phyloP scores from a whole-genome alignment of 116 monocot genomes.

The Cymodocea nodosa region DNA sequence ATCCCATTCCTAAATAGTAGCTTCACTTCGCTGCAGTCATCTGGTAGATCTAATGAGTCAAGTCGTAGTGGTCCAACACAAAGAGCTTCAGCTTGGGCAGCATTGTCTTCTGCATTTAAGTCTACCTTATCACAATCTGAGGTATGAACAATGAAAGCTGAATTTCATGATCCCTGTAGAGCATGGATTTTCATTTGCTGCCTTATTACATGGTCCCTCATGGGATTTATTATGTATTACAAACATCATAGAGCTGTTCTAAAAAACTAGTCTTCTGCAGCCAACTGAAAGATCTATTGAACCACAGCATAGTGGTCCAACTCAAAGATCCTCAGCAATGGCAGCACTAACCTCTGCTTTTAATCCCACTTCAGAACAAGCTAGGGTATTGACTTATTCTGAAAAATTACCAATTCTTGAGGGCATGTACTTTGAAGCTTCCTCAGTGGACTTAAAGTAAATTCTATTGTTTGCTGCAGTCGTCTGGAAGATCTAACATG shows the following conservation, averaged over 20 bases:
- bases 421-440: not conserved
- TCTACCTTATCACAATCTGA: conserved; percentile 35
- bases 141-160: not conserved
- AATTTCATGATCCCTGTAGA: too few relatives aligned
- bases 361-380: conserved; percentile 46
- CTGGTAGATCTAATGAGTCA: conserved; percentile 26
- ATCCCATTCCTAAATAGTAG: too few relatives aligned
- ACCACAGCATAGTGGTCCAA: conserved; percentile 46
- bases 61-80: conserved; percentile 63
- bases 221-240: too few relatives aligned
- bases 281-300: conserved; percentile 23
- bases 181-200: too few relatives aligned
- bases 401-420: too few relatives aligned
- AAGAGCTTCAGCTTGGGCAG: conserved; percentile 86
- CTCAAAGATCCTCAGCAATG: conserved; percentile 87
- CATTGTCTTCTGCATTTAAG: conserved; percentile 79
- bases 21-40: conserved; percentile 15
- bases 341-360: conserved; percentile 85
- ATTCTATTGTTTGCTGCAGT: not conserved
- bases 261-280: not conserved
- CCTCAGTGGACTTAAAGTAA: not conserved
- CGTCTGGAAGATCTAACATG: conserved; percentile 25
- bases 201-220: too few relatives aligned
- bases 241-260: not conserved
- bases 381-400: not conserved